Evolutionary conservation across 495 filamentous ascomycete genomes (phyloP).

Genomic region (Copromyces sp.): DNA sequence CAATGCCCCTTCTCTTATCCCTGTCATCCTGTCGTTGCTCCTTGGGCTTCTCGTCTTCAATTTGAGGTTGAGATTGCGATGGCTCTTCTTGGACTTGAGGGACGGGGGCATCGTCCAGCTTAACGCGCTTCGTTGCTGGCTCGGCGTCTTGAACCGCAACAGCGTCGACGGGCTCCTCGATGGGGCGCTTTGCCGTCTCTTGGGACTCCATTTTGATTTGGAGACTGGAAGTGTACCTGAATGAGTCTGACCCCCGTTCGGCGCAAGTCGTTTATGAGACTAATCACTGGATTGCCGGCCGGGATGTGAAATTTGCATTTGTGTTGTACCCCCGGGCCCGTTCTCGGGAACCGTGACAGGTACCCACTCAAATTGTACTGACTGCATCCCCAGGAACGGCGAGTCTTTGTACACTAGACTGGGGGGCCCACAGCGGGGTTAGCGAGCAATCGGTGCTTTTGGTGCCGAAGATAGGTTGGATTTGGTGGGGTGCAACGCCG

Average conservation of each 20-base stretch:
- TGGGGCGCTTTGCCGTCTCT: constrained; percentile 11
- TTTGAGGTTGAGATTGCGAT: not conserved
- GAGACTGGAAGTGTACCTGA: not conserved
- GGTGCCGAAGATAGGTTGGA: not conserved
- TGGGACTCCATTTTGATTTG: constrained; percentile 11
- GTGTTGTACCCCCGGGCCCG: not conserved
- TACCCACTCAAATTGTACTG: too few relatives aligned
- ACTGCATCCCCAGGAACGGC: not conserved
- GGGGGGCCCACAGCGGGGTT: not conserved
- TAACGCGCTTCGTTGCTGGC: constrained; percentile 50
- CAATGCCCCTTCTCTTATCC: constrained; percentile 50
- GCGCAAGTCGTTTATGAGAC: not conserved
- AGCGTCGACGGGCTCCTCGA: constrained; percentile 6
- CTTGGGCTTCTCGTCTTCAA: not conserved
- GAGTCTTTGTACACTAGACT: not conserved
- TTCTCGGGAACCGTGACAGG: not conserved
- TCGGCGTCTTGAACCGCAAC: constrained; percentile 17
- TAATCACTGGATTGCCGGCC: not conserved
- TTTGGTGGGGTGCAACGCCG: not conserved
- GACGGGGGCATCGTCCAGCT: constrained; percentile 32
- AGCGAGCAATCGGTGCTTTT: not conserved
- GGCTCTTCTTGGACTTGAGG: not conserved
- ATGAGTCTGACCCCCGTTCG: not conserved
- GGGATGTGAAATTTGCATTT: not conserved
- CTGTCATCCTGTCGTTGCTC: constrained; percentile 23